Evolutionary conservation across 768 basidiomycete genomes (phyloP), one percentile per base, ranked within the genome.

Genomic region (Pilatotrama ljubarskyi): DNA sequence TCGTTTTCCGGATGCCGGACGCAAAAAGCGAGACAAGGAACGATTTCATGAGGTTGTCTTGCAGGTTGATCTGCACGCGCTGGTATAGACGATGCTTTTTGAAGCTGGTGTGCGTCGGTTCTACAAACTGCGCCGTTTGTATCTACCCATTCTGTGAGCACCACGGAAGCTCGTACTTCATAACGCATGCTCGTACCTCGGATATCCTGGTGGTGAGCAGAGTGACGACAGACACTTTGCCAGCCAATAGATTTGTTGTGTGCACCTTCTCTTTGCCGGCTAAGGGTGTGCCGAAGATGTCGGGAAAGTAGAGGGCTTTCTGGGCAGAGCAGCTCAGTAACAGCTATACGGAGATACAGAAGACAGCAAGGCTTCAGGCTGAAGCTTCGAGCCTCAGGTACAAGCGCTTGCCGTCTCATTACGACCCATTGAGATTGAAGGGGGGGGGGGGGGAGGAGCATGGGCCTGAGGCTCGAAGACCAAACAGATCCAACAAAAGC

Each of bases 291-390:
- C 96, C 96, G 1, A 75, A 73, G 25, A 98, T 83, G 68, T 97
- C 86, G 2, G 96, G 96, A 56, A 98, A 87, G 75, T 95, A 97
- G 3, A 95, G 77, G 15, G 96, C 86, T 87, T 87, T 90, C 95
- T 98, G 69, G 26, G 10, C 25, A 38, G 52, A 42, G 7, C 10
- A 26, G 13, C 7, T 53, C 29, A 60, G 59, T 36, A 41, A 20
- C 20, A 18, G 17, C 20, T n/a, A 36, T 6, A 26, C 38, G 32
- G 17, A 7, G n/a, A 18, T n/a, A 22, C 1, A 14, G n/a, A n/a
- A 9, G 17, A 26, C 15, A 13, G 22, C n/a, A n/a, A 11, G 37
- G 18, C 26, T 42, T 15, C n/a, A n/a, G n/a, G n/a, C n/a, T n/a
- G n/a, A n/a, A n/a, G n/a, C n/a, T n/a, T n/a, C n/a, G n/a, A n/a